These are phyloP conservation scores for Fusarium chuoi DNA, from an alignment of 2,329 filamentous ascomycete species.

Conservation along the genomic window DNA sequence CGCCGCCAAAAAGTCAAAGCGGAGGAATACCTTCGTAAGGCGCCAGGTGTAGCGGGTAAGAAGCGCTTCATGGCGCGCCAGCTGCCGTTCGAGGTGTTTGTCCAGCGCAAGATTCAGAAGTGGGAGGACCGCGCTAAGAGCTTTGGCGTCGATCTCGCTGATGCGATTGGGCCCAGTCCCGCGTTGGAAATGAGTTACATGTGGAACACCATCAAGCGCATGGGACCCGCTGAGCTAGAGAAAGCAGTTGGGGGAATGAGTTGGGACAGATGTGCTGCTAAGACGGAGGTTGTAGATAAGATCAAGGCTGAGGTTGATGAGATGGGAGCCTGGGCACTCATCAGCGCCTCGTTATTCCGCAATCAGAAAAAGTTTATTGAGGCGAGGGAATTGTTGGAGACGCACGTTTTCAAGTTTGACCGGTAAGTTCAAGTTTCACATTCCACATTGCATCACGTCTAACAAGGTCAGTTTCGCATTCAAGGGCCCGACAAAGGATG, in stretches of 20 bases:
- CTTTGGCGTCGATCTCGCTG: conserved; percentile 74
- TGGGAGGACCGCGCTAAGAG: conserved; percentile 83
- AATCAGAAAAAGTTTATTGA: conserved; percentile 71
- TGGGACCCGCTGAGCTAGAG: conserved; percentile 73
- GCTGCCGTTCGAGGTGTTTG: conserved; percentile 89
- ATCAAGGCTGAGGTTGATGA: conserved; percentile 68
- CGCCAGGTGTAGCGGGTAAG: conserved; percentile 79
- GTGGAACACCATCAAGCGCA: conserved; percentile 89
- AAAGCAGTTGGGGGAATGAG: conserved; percentile 70
- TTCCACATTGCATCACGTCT: neutral
- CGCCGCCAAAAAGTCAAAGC: conserved; percentile 70
- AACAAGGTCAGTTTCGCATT: conserved; percentile 56
- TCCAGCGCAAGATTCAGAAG: conserved; percentile 84
- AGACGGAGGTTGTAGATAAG: conserved; percentile 53
- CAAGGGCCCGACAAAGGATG: conserved; percentile 71
- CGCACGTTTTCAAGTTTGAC: conserved; percentile 73
- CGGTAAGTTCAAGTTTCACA: conserved; percentile 58
- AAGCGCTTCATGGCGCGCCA: conserved; percentile 91
- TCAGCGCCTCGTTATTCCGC: conserved; percentile 73
- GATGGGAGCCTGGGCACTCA: conserved; percentile 71
- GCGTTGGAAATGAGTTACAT: conserved; percentile 92
- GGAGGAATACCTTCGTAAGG: conserved; percentile 75
- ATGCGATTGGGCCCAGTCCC: conserved; percentile 84
- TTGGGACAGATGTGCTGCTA: conserved; percentile 70
- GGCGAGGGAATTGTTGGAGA: conserved; percentile 71